These are phyloP conservation scores for Poronia punctata DNA, from an alignment of 495 filamentous ascomycete species.

Conservation along the genomic window DNA sequence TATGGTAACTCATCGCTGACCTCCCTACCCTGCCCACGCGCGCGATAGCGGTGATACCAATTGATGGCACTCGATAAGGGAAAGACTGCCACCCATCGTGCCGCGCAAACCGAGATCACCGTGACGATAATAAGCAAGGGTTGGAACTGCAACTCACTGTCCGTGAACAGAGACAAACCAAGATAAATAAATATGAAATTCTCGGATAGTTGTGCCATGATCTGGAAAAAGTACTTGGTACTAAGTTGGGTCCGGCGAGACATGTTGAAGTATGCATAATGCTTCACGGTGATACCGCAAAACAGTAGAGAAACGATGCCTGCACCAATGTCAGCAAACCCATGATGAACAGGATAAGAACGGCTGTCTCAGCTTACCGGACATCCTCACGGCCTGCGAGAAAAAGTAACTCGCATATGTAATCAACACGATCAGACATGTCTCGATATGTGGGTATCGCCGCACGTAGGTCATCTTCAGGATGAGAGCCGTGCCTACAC, in stretches of 20 bases:
- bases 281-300: slow-evolving; percentile 96
- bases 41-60: slow-evolving; percentile 87
- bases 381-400: slow-evolving; percentile 87
- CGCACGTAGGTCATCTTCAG: slow-evolving; percentile 91
- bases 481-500: slow-evolving; percentile 75
- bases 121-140: slow-evolving; percentile 93
- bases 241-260: slow-evolving; percentile 94
- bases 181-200: slow-evolving; percentile 99
- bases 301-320: slow-evolving; percentile 95
- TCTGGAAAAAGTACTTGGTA: slow-evolving; percentile 95
- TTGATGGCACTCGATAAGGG: slow-evolving; percentile 87
- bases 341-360: too few relatives aligned
- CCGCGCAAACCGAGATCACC: slow-evolving; percentile 81
- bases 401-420: slow-evolving; percentile 97
- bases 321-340: slow-evolving; percentile 32
- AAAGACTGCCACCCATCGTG: slow-evolving; percentile 89
- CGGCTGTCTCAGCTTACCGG: slow-evolving; percentile 55
- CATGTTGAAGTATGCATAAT: slow-evolving; percentile 99
- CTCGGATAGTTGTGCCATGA: slow-evolving; percentile 89
- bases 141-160: slow-evolving; percentile 78
- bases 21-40: slow-evolving; percentile 67
- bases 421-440: slow-evolving; percentile 85
- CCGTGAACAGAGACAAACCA: slow-evolving; percentile 87
- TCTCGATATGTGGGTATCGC: slow-evolving; percentile 92
- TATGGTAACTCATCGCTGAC: slow-evolving; percentile 86